Conservation (phyloP, 345 rosid species). For the Syzygium jambos region DNA sequence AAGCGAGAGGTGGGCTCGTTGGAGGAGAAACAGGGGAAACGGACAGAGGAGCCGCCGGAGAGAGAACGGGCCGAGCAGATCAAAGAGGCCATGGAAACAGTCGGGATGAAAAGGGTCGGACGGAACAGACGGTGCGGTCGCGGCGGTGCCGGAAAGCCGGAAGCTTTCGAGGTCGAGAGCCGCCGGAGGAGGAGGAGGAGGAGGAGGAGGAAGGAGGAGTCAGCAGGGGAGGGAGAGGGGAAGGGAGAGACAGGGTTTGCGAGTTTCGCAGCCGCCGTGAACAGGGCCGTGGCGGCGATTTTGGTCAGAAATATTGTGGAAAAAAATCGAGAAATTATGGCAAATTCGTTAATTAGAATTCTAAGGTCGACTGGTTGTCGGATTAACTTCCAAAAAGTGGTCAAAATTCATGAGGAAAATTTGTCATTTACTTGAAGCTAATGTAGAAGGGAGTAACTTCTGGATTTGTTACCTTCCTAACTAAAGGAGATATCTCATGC, state of each 20-base stretch:
- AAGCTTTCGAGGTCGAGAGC: not conserved
- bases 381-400: not conserved
- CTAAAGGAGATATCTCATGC: not conserved
- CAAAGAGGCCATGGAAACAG: slow-evolving; percentile 18
- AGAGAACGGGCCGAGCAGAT: slow-evolving; percentile 13
- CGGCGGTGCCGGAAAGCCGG: not conserved
- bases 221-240: not conserved
- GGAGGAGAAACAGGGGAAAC: not conserved
- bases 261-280: not conserved
- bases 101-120: not conserved
- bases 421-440: not conserved
- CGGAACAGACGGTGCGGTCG: not conserved
- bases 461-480: not conserved
- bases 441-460: not conserved
- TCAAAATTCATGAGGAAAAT: not conserved
- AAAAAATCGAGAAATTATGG: not conserved
- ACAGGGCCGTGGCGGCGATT: not conserved
- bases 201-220: not conserved
- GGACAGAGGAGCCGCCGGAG: not conserved
- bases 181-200: not conserved
- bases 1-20: slow-evolving; percentile 7
- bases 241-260: not conserved
- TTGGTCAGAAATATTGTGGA: not conserved
- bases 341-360: not conserved
- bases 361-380: not conserved